Conservation (phyloP, 129 eudicot species). For the Scalesia atractyloides region DNA sequence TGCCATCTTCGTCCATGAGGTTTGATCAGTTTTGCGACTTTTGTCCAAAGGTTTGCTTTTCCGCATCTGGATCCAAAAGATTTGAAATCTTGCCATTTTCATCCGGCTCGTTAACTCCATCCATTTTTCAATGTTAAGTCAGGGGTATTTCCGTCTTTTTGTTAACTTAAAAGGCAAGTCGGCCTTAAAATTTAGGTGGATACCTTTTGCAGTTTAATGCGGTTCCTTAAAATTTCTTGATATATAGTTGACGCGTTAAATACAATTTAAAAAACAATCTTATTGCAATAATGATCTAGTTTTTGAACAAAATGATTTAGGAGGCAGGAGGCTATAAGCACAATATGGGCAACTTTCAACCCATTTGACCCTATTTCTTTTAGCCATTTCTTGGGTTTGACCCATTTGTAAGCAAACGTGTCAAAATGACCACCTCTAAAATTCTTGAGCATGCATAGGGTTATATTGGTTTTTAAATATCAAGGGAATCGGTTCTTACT, state of each 20-base stretch:
- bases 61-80: no score
- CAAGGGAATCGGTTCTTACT: conserved; percentile 30
- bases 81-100: no score
- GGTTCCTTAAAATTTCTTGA: neutral
- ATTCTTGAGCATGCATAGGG: conserved; percentile 11
- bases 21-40: no score
- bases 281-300: neutral
- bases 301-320: neutral
- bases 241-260: neutral
- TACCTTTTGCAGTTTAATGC: neutral
- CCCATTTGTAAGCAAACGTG: neutral
- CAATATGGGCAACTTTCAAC: neutral
- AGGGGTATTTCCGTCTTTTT: no score
- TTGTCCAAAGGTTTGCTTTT: no score
- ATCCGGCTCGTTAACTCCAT: no score
- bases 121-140: no score
- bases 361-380: neutral
- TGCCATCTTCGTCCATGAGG: no score
- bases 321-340: conserved; percentile 1
- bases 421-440: neutral
- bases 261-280: neutral
- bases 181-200: conserved; percentile 2
- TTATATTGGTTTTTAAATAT: conserved; percentile 5
- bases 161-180: no score
- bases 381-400: neutral